Conservation (phyloP, 345 rosid species). For the Arabis alpina region DNA sequence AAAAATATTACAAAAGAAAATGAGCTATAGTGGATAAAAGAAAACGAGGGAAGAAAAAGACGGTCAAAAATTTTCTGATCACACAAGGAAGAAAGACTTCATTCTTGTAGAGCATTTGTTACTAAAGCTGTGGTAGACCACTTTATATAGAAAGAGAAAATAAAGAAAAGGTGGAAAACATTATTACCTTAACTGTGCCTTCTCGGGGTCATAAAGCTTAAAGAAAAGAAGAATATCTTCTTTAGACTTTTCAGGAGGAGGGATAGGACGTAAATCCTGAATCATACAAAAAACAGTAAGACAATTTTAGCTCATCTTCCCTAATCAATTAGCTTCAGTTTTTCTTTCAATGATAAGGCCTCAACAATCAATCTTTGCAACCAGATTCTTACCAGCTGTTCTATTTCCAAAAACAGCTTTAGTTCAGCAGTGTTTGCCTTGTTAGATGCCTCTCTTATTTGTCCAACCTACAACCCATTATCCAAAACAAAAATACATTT, state of each 20-base stretch:
- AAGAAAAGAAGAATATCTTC: conserved; percentile 93
- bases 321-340: conserved; percentile 25
- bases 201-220: conserved; percentile 83
- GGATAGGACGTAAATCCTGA: conserved; percentile 73
- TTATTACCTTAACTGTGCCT: conserved; percentile 70
- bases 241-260: conserved; percentile 72
- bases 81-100: conserved; percentile 1
- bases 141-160: conserved; percentile 1
- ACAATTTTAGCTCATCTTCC: conserved; percentile 20
- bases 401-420: conserved; percentile 88
- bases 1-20: conserved; percentile 21
- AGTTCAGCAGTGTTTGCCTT: conserved; percentile 83
- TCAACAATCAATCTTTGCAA: conserved; percentile 15
- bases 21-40: neutral
- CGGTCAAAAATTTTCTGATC: neutral
- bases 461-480: conserved; percentile 73
- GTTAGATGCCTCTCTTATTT: conserved; percentile 84
- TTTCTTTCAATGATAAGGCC: conserved; percentile 14
- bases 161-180: conserved; percentile 16
- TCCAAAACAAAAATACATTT: conserved; percentile 6
- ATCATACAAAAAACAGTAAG: conserved; percentile 26
- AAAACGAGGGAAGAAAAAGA: neutral
- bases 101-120: conserved; percentile 9
- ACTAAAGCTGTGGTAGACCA: conserved; percentile 4
- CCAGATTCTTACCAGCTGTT: conserved; percentile 57